These are phyloP conservation scores for Lojkania enalia DNA, from an alignment of 2,329 filamentous ascomycete genomes.

Conservation along the genomic window DNA sequence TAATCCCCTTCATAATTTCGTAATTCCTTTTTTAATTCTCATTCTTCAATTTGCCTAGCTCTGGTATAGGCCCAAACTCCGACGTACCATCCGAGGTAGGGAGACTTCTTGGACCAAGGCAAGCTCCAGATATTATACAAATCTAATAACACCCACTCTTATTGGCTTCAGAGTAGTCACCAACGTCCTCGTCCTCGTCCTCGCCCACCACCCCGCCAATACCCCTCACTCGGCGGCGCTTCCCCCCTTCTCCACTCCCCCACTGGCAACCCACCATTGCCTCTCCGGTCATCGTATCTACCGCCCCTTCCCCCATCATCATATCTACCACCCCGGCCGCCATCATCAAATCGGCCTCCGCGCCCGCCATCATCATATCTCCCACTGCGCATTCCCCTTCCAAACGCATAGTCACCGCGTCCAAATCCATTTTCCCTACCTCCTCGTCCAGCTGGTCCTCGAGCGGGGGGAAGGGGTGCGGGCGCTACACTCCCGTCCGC, in stretches of 20 bases:
- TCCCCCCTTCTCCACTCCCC: constrained; percentile 72
- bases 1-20: too few relatives aligned
- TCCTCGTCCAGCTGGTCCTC: constrained; percentile 29
- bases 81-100: too few relatives aligned
- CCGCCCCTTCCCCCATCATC: constrained; percentile 43
- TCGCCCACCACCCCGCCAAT: constrained; percentile 39
- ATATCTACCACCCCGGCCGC: constrained; percentile 42
- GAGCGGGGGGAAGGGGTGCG: constrained; percentile 53
- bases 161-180: too few relatives aligned
- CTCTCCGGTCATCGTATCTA: constrained; percentile 45
- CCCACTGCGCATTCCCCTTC: constrained; percentile 33
- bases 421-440: constrained; percentile 36
- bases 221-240: constrained; percentile 57
- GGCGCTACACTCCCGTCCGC: constrained; percentile 71
- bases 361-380: constrained; percentile 43
- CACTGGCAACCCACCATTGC: constrained; percentile 50
- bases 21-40: too few relatives aligned
- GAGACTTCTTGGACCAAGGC: too few relatives aligned
- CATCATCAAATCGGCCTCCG: too few relatives aligned
- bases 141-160: too few relatives aligned
- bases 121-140: too few relatives aligned
- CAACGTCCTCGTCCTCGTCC: too few relatives aligned
- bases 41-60: too few relatives aligned
- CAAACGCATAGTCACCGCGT: neutral
- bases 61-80: too few relatives aligned